phyloP scores from a whole-genome alignment of 164 flowering plant species.

The Akebia trifoliata region DNA sequence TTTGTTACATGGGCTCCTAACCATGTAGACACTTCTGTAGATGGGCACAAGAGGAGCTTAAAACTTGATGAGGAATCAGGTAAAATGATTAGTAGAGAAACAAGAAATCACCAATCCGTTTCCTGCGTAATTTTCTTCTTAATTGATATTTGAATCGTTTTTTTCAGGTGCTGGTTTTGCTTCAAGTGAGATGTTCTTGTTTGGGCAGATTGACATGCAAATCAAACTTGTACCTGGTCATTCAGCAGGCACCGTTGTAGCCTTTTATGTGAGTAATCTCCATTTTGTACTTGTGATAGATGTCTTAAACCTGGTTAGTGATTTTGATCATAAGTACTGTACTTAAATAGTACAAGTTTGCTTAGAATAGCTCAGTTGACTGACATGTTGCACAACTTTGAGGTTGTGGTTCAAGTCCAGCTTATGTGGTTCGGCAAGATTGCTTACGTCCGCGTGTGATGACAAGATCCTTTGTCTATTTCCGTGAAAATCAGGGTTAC shows the following conservation, averaged over 20 bases:
- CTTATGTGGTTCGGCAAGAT: no score
- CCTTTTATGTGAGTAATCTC: constrained; percentile 56
- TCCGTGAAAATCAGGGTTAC: no score
- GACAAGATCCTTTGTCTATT: no score
- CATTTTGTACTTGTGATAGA: background rate
- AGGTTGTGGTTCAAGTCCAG: no score
- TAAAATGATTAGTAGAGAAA: constrained; percentile 12
- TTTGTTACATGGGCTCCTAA: constrained; percentile 66
- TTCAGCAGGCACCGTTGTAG: constrained; percentile 86
- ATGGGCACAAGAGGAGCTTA: constrained; percentile 62
- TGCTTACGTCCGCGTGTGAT: no score
- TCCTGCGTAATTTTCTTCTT: background rate
- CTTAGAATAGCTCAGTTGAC: no score
- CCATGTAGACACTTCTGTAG: constrained; percentile 75
- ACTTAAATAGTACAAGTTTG: no score
- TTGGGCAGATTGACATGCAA: constrained; percentile 82
- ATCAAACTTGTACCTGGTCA: constrained; percentile 70
- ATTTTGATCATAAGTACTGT: no score
- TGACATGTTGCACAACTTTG: no score
- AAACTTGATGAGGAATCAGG: constrained; percentile 76
- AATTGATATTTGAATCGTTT: background rate
- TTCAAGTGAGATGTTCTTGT: constrained; percentile 71
- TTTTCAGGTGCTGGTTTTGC: constrained; percentile 69
- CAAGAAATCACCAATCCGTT: background rate
- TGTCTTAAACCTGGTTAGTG: no score